Percentiles rank a stretch among this genome's conserved stretches.
Evolutionary conservation across 176 grass and related monocot species (phyloP).

Genomic region (Tillandsia leiboldiana): DNA sequence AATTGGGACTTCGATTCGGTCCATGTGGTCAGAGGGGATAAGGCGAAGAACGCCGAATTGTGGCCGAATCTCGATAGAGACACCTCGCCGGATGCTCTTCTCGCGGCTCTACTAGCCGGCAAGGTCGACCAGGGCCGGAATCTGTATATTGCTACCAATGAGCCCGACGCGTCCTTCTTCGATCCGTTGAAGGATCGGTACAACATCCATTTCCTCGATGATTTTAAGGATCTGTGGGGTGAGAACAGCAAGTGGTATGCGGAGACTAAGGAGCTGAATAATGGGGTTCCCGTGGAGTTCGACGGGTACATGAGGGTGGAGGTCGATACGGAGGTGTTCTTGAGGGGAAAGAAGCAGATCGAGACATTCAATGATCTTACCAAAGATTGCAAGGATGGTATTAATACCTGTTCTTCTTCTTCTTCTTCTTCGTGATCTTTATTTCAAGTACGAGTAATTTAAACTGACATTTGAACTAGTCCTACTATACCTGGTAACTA

Average conservation of each 20-base stretch:
- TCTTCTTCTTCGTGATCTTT: slow-evolving; percentile 28
- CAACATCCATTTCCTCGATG: slow-evolving; percentile 49
- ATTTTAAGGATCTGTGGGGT: slow-evolving; percentile 78
- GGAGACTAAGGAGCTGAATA: slow-evolving; percentile 79
- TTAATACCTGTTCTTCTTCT: slow-evolving; percentile 58
- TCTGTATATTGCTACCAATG: slow-evolving; percentile 72
- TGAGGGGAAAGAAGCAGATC: slow-evolving; percentile 75
- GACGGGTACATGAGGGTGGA: slow-evolving; percentile 94
- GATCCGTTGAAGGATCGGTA: slow-evolving; percentile 71
- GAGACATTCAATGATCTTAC: slow-evolving; percentile 93
- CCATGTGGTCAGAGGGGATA: slow-evolving; percentile 71
- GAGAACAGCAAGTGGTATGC: slow-evolving; percentile 80
- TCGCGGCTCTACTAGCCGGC: slow-evolving; percentile 48
- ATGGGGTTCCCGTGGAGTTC: slow-evolving; percentile 62
- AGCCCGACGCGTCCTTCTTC: slow-evolving; percentile 65
- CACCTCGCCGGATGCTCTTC: slow-evolving; percentile 59
- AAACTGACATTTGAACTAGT: not conserved
- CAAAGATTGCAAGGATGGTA: slow-evolving; percentile 67
- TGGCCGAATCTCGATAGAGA: slow-evolving; percentile 71
- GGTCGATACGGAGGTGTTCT: slow-evolving; percentile 86
- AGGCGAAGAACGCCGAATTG: slow-evolving; percentile 59
- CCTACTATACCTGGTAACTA: not conserved
- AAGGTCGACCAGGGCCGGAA: slow-evolving; percentile 71
- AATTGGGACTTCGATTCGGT: slow-evolving; percentile 84
- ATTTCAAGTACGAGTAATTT: no score